Conservation (phyloP, 176 grass and related monocot species). For the Bothriochloa decipiens region DNA sequence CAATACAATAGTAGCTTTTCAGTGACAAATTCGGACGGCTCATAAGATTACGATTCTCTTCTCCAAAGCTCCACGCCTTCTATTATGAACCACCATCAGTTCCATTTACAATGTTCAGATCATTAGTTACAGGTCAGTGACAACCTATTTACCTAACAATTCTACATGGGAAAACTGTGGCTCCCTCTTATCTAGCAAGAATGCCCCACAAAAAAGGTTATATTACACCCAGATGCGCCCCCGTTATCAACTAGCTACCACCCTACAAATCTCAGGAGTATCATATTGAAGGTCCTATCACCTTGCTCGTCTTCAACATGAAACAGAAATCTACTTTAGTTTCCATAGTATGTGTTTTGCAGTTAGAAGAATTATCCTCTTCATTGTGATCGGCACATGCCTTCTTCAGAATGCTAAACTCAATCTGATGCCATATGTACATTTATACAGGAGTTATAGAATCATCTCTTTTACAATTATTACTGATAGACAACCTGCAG, state of each 20-base stretch:
- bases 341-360: conserved; percentile 15
- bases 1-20: not conserved
- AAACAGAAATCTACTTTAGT: conserved; percentile 25
- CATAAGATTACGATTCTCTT: not conserved
- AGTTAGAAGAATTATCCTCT: conserved; percentile 37
- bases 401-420: conserved; percentile 33
- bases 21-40: not conserved
- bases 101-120: conserved; percentile 38
- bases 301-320: conserved; percentile 23
- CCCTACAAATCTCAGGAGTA: conserved; percentile 19
- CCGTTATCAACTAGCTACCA: conserved; percentile 2
- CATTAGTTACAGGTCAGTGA: conserved; percentile 33
- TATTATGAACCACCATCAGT: conserved; percentile 36
- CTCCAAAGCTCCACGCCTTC: not conserved
- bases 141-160: conserved; percentile 42
- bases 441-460: conserved; percentile 42
- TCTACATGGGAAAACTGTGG: conserved; percentile 34
- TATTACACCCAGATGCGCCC: conserved; percentile 44
- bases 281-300: conserved; percentile 7
- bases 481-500: conserved; percentile 34
- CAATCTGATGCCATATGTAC: conserved; percentile 46
- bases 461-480: conserved; percentile 36
- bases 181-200: conserved; percentile 31
- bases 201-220: conserved; percentile 19
- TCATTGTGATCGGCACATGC: conserved; percentile 1